Evolutionary conservation across 2,329 filamentous ascomycete species (phyloP).

Genomic region (Dothistroma pini): DNA sequence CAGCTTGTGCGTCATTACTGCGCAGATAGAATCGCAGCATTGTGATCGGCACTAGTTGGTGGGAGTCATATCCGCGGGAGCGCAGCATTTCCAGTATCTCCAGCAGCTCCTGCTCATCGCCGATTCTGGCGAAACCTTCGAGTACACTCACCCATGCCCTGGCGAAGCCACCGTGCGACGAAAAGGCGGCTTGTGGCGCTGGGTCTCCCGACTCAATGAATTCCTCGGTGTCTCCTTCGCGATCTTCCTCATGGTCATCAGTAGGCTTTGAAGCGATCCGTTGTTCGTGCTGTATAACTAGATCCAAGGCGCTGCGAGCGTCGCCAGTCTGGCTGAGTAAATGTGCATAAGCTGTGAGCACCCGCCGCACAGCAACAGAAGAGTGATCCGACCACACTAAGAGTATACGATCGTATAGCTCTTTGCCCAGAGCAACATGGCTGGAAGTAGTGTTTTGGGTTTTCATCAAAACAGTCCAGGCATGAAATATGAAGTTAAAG

Average conservation of each 20-base stretch:
- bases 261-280: background rate
- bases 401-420: slow-evolving; percentile 28
- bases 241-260: no score
- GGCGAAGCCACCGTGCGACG: background rate
- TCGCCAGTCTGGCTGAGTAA: background rate
- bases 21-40: slow-evolving; percentile 57
- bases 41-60: background rate
- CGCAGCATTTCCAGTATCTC: slow-evolving; percentile 54
- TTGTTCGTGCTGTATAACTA: background rate
- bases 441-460: background rate
- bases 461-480: background rate
- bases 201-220: background rate
- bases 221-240: background rate
- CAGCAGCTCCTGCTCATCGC: slow-evolving; percentile 56
- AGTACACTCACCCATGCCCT: slow-evolving; percentile 15
- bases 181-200: background rate
- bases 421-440: slow-evolving; percentile 41
- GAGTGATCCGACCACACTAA: background rate
- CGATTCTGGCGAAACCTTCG: slow-evolving; percentile 59
- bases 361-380: background rate
- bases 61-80: slow-evolving; percentile 20
- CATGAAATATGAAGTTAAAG: background rate
- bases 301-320: background rate
- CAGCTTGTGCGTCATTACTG: slow-evolving; percentile 55
- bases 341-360: background rate